Evolutionary conservation across 2,329 filamentous ascomycete genomes (phyloP).

Genomic region (Claviceps lovelessii): DNA sequence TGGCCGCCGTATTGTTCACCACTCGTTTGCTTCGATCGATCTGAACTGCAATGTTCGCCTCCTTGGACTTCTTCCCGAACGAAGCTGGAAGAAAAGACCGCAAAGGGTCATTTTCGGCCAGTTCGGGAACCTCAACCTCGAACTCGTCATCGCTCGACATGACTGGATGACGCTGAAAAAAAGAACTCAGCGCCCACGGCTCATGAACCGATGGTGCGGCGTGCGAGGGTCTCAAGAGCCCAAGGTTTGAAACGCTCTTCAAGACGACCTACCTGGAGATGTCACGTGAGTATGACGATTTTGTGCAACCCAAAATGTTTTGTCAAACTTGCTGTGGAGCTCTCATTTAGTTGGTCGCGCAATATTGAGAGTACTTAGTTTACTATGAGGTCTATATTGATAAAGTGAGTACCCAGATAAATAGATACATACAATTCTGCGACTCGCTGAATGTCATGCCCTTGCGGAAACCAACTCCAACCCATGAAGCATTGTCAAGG

Average conservation of each 20-base stretch:
- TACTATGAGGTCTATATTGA: too few species aligned
- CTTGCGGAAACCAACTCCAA: too few species aligned
- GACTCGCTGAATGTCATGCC: too few species aligned
- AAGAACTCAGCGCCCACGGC: not conserved
- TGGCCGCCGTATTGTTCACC: slow-evolving; percentile 9
- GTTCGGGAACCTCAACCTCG: slow-evolving; percentile 37
- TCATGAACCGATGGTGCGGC: not conserved
- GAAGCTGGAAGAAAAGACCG: slow-evolving; percentile 64
- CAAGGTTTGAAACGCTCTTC: not conserved
- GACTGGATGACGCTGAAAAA: not conserved
- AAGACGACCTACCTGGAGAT: not conserved
- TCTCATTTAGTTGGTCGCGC: not conserved
- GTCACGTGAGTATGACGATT: not conserved
- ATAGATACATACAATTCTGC: too few species aligned
- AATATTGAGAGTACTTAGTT: too few species aligned
- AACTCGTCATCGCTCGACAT: slow-evolving; percentile 50
- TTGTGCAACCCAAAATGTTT: not conserved
- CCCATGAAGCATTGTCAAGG: not conserved
- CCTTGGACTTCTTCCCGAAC: slow-evolving; percentile 70
- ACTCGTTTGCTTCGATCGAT: slow-evolving; percentile 63
- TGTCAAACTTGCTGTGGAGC: not conserved
- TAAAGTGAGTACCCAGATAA: too few species aligned
- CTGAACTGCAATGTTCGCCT: slow-evolving; percentile 62
- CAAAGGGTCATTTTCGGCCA: slow-evolving; percentile 54
- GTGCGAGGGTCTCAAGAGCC: not conserved